A percentile compares a stretch with the other conserved stretches of the same genome.
Evolutionary conservation across 2,329 filamentous ascomycete species (phyloP).

Genomic region (Thielaviopsis ethacetica): DNA sequence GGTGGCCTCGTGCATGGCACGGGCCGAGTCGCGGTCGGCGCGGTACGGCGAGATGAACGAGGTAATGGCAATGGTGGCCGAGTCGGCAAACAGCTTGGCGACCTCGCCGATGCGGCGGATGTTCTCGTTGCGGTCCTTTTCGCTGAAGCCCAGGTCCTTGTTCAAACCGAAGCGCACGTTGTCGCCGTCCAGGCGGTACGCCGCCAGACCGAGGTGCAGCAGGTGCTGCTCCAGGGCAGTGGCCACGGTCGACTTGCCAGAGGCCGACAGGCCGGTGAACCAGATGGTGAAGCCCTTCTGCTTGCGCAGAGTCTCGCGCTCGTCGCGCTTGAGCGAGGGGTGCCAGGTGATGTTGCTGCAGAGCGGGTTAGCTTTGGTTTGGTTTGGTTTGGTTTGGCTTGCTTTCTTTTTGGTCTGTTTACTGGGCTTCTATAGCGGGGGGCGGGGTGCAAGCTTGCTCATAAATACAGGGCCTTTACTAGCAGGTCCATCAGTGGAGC

Average conservation of each 20-base stretch:
- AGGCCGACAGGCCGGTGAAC: slow-evolving; percentile 93
- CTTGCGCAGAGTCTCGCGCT: slow-evolving; percentile 58
- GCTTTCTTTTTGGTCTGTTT: not conserved
- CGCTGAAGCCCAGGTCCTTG: slow-evolving; percentile 90
- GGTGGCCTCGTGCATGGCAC: slow-evolving; percentile 56
- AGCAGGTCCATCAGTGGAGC: not conserved
- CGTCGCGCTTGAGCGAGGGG: slow-evolving; percentile 58
- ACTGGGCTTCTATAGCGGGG: not conserved
- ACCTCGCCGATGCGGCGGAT: slow-evolving; percentile 94
- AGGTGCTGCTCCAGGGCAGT: slow-evolving; percentile 95
- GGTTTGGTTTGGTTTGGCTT: not conserved
- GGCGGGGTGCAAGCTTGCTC: not conserved
- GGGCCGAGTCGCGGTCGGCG: slow-evolving; percentile 68
- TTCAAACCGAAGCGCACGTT: slow-evolving; percentile 97
- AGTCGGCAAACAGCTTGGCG: slow-evolving; percentile 90
- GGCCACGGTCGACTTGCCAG: slow-evolving; percentile 92
- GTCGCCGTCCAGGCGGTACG: slow-evolving; percentile 93
- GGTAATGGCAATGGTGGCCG: slow-evolving; percentile 72
- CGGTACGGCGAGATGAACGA: slow-evolving; percentile 95
- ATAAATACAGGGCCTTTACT: not conserved
- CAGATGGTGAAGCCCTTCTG: slow-evolving; percentile 91
- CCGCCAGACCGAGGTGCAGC: slow-evolving; percentile 63
- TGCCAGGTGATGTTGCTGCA: slow-evolving; percentile 82
- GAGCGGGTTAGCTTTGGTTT: not conserved
- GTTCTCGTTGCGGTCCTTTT: slow-evolving; percentile 91